Evolutionary conservation across 129 eudicot species (phyloP).

Genomic region (sunflower (Helianthus annuus)): DNA sequence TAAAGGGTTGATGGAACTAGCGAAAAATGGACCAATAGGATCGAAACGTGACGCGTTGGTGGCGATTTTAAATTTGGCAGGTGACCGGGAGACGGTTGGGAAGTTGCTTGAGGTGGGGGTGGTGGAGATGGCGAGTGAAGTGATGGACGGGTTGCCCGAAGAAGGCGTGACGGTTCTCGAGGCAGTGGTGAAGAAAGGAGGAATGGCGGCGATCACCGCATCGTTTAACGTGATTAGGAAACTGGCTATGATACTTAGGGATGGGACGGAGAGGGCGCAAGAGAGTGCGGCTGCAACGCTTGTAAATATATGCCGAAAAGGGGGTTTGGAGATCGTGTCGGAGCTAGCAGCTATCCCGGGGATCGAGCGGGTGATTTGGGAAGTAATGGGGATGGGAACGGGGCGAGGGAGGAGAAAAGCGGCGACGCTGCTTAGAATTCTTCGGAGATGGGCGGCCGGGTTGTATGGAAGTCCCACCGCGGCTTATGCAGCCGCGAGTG

Average conservation of each 20-base stretch:
- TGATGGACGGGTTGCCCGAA: conserved; percentile 63
- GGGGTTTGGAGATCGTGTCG: conserved; percentile 75
- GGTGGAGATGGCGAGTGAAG: conserved; percentile 65
- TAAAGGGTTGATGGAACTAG: conserved; percentile 76
- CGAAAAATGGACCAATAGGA: conserved; percentile 57
- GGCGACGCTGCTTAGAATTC: conserved; percentile 69
- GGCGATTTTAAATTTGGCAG: conserved; percentile 78
- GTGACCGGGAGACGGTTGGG: conserved; percentile 77
- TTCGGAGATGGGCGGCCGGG: conserved; percentile 94
- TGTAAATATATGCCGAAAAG: conserved; percentile 75
- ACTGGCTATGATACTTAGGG: conserved; percentile 54
- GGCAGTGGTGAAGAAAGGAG: conserved; percentile 85
- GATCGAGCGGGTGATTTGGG: conserved; percentile 86
- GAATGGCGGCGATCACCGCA: conserved; percentile 64
- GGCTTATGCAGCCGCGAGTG: conserved; percentile 33
- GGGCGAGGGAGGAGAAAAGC: conserved; percentile 83
- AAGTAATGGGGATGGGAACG: conserved; percentile 80
- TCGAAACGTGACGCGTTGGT: conserved; percentile 82
- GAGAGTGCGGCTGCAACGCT: conserved; percentile 88
- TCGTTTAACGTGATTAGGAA: conserved; percentile 45
- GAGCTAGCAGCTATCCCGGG: conserved; percentile 67
- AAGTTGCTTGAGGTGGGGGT: conserved; percentile 77
- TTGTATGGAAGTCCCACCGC: conserved; percentile 42
- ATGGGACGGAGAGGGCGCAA: conserved; percentile 70
- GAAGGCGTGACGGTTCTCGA: conserved; percentile 78